Evolutionary conservation across 352 stramenopile genomes (phyloP), one percentile per base, ranked within the genome.

Genomic region (Elongisporangium undulatum): DNA sequence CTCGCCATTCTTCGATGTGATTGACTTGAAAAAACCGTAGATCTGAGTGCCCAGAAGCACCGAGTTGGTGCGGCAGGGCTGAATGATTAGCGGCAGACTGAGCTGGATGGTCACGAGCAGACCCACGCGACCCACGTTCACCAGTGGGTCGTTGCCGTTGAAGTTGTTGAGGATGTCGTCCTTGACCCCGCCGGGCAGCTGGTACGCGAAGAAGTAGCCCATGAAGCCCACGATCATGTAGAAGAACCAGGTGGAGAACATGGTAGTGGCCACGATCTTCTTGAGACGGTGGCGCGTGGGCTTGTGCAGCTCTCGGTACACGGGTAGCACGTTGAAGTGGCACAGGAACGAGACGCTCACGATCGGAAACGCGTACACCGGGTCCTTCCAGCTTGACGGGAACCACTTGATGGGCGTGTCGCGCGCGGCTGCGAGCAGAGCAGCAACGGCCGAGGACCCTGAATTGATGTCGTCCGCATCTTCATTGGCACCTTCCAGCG

Each of bases 301-400:
- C 64, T 90, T 90, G 52, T 85, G 75, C 38, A 98, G 79, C 77
- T 98, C 93, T 64, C 92, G 89, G 77, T 98, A 95, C n/a, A 98
- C 94, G 16, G 93, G 89, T 10, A 97, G 71, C 49, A 98, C 93
- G 63, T 98, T 98, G 61, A 98, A 98, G 71, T 98, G 95, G 64
- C 95, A 98, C n/a, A 98, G 73, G 66, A 96, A 98, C 17, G 89
- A 94, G 39, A 92, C 97, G 57, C 97, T 93, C 70, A 97, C 97
- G 58, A 98, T 94, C 56, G 95, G 94, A 29, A 98, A 80, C 58
- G 81, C 77, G 52, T 83, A 89, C 22, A 90, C 55, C 0, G 76
- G 67, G 22, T 86, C 74, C 24, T 68, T 63, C 73, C 81, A 73
- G 45, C 62, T 69, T 16, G 71, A 63, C 16, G 77, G 72, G 49